phyloP scores from a whole-genome alignment of 116 monocot genomes.

The Papilionanthe hybrid region DNA sequence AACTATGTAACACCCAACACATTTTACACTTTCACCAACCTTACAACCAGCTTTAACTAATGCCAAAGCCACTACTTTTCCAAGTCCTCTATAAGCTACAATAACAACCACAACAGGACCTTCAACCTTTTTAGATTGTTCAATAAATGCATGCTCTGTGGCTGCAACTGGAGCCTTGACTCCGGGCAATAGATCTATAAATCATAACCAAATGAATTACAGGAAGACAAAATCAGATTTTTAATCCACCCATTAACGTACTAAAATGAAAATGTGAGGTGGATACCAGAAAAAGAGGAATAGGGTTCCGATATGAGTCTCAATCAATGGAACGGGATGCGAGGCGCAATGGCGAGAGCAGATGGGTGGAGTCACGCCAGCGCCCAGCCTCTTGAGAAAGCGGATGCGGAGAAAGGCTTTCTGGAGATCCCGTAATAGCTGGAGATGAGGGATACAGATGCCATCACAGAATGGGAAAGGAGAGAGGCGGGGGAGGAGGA shows the following conservation, averaged over 20 bases:
- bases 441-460: neutral
- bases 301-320: conserved; percentile 23
- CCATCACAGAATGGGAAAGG: conserved; percentile 12
- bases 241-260: neutral
- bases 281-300: conserved; percentile 7
- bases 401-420: conserved; percentile 7
- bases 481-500: neutral
- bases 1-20: no score
- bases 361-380: conserved; percentile 1
- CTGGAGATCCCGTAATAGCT: conserved; percentile 11
- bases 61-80: conserved; percentile 70
- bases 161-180: conserved; percentile 54
- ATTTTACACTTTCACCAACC: conserved; percentile 30
- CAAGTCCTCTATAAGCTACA: conserved; percentile 91
- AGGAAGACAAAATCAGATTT: neutral
- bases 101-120: conserved; percentile 77
- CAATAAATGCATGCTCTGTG: conserved; percentile 40
- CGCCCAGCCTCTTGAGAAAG: conserved; percentile 3
- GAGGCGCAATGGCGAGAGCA: neutral
- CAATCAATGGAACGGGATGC: neutral
- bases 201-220: neutral
- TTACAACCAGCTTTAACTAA: conserved; percentile 91
- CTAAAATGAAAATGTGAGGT: neutral
- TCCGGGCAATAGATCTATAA: conserved; percentile 19
- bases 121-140: conserved; percentile 41